These are phyloP conservation scores for Ophiocordyceps camponoti-floridani DNA, from an alignment of 2,329 filamentous ascomycete species.

Conservation along the genomic window DNA sequence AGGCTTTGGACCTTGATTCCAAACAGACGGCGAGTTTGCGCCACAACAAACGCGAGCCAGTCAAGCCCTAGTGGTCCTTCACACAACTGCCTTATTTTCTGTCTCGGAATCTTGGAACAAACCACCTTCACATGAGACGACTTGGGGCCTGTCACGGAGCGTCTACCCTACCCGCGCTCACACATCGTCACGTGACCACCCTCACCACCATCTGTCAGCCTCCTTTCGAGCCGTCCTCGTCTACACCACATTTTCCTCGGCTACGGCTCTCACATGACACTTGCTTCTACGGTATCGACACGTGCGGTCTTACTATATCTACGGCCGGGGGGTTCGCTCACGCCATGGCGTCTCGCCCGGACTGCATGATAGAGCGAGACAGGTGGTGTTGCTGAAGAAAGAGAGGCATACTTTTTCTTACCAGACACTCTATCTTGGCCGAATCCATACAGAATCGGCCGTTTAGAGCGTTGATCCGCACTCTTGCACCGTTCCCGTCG, in stretches of 20 bases:
- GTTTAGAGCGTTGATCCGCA: constrained; percentile 6
- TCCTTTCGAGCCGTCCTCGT: background rate
- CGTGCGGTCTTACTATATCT: background rate
- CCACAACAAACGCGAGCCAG: background rate
- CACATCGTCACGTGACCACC: background rate
- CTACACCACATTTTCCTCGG: background rate
- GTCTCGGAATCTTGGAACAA: background rate
- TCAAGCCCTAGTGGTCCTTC: background rate
- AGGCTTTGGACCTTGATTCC: constrained; percentile 21
- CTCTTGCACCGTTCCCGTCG: constrained; percentile 6
- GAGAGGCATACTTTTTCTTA: background rate
- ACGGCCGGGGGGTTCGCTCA: background rate
- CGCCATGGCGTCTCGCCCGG: background rate
- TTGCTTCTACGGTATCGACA: background rate
- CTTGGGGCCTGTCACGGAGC: background rate
- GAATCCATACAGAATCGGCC: constrained; percentile 6
- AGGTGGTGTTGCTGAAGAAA: background rate
- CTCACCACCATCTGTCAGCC: background rate
- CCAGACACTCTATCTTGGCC: constrained; percentile 6
- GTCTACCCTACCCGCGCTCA: background rate
- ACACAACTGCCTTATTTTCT: background rate
- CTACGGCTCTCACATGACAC: background rate
- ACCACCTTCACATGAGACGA: background rate
- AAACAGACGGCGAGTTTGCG: constrained; percentile 26
- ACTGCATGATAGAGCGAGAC: background rate